A percentile compares a stretch with the other conserved stretches of the same genome.
Conservation (phyloP, 345 rosid genomes). For the Firmiana major region DNA sequence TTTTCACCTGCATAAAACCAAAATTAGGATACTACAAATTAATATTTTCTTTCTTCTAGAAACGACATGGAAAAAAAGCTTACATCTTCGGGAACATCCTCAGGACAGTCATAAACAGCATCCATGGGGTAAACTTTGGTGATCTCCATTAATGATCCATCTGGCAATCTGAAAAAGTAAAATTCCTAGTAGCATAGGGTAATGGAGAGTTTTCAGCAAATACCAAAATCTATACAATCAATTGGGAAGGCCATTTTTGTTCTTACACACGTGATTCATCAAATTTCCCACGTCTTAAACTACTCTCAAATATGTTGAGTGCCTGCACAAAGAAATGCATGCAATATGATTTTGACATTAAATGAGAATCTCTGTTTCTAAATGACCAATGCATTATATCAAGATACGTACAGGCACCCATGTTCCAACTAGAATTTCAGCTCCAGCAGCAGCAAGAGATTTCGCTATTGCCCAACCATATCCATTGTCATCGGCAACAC, state of each 20-base stretch:
- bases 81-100: constrained; percentile 65
- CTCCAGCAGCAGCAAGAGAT: constrained; percentile 98
- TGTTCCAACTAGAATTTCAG: constrained; percentile 94
- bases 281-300: constrained; percentile 91
- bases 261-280: constrained; percentile 91
- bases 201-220: neutral
- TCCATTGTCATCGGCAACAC: constrained; percentile 96
- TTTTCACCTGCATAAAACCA: constrained; percentile 39
- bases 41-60: neutral
- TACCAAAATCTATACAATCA: neutral
- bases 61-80: neutral
- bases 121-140: constrained; percentile 63
- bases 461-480: constrained; percentile 99
- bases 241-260: neutral
- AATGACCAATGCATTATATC: neutral
- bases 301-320: constrained; percentile 87
- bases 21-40: neutral
- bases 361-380: neutral
- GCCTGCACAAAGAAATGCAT: constrained; percentile 52
- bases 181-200: constrained; percentile 2
- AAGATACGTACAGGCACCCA: constrained; percentile 89
- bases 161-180: constrained; percentile 47
- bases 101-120: constrained; percentile 57
- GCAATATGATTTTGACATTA: constrained; percentile 2
- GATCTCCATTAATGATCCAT: constrained; percentile 65